phyloP scores from a whole-genome alignment of 257 asterid genomes.

The Craterostigma plantagineum region DNA sequence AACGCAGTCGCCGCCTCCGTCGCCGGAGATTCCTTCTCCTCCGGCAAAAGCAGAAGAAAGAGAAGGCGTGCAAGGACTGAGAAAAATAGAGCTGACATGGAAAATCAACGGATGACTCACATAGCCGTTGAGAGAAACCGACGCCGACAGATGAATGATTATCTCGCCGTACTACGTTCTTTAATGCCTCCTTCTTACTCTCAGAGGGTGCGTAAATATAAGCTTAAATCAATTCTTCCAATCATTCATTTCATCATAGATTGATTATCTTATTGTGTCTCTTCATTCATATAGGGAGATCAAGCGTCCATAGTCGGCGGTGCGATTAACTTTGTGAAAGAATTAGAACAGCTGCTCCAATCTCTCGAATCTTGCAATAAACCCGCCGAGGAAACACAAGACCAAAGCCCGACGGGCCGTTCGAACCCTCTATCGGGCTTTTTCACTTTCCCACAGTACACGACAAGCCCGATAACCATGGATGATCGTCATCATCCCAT shows the following conservation, averaged over 20 bases:
- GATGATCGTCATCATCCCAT: background rate
- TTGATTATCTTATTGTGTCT: background rate
- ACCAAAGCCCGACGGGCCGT: background rate
- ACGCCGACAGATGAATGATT: slow-evolving; percentile 64
- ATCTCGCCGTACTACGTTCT: slow-evolving; percentile 59
- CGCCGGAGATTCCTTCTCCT: slow-evolving; percentile 9
- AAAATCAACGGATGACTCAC: slow-evolving; percentile 68
- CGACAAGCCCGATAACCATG: slow-evolving; percentile 10
- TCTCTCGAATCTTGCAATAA: slow-evolving; percentile 13
- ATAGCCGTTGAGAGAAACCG: slow-evolving; percentile 83
- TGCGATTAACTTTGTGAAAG: slow-evolving; percentile 75
- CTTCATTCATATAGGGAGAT: slow-evolving; percentile 79
- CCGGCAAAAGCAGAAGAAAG: slow-evolving; percentile 17
- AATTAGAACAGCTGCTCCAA: slow-evolving; percentile 67
- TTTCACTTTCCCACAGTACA: slow-evolving; percentile 23
- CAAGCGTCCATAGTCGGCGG: slow-evolving; percentile 92
- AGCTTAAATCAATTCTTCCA: background rate
- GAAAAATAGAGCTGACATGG: slow-evolving; percentile 64
- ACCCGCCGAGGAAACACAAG: background rate
- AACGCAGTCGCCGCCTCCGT: slow-evolving; percentile 10
- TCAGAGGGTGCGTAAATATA: slow-evolving; percentile 32
- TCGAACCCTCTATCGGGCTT: slow-evolving; percentile 12
- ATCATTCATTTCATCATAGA: background rate
- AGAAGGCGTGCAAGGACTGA: slow-evolving; percentile 28
- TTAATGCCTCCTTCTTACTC: slow-evolving; percentile 71